Conservation (phyloP, 2,329 filamentous ascomycete genomes). For the Phialophora macrospora region DNA sequence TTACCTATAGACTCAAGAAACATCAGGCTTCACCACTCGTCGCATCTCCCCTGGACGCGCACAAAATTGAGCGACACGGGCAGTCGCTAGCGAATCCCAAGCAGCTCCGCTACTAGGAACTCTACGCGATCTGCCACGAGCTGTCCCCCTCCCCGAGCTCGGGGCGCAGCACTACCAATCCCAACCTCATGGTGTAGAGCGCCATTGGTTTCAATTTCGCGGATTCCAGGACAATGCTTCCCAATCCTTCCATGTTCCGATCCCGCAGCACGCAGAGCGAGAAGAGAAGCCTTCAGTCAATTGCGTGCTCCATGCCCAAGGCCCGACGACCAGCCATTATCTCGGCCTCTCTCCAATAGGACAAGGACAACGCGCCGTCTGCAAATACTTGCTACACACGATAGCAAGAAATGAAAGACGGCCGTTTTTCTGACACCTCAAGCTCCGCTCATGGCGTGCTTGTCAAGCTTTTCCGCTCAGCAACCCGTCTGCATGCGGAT, state of each 20-base stretch:
- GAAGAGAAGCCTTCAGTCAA: neutral
- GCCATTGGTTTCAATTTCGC: neutral
- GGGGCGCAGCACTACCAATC: neutral
- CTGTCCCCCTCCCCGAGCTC: neutral
- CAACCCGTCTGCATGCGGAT: neutral
- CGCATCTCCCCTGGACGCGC: neutral
- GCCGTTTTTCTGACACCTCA: neutral
- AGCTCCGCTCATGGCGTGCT: constrained; percentile 5
- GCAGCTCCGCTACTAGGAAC: no score
- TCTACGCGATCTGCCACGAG: neutral
- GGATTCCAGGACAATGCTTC: neutral
- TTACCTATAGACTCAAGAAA: neutral
- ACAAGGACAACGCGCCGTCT: neutral
- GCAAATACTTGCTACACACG: neutral
- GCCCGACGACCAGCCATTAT: neutral
- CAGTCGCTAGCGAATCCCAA: neutral
- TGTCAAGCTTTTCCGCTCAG: constrained; percentile 5
- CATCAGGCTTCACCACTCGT: neutral
- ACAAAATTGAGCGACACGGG: neutral
- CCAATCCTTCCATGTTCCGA: neutral
- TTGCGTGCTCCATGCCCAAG: neutral
- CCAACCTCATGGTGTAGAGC: neutral
- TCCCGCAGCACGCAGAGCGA: neutral
- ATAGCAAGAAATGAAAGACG: neutral
- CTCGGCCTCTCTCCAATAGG: neutral